Base-by-base conservation (phyloP, 2,329 filamentous ascomycete genomes). In the Epichloe sp. region DNA sequence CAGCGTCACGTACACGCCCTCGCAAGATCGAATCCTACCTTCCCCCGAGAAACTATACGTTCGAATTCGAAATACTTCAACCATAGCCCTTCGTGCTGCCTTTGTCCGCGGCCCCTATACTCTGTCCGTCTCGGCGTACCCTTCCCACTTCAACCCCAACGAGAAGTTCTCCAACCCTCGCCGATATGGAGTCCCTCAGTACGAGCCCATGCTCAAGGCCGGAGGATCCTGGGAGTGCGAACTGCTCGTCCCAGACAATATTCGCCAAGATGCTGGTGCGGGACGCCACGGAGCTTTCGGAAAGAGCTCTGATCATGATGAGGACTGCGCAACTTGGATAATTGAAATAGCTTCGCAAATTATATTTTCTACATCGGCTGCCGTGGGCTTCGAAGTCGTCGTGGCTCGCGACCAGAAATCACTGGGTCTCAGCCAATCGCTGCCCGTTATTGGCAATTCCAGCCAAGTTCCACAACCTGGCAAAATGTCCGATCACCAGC, bases 41-140 rank as follows among this genome's bases (percentile, higher is more conserved):
- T 85, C 4, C 91, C 91, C 91, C 31, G 74, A 85, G 57, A 77
- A 82, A 59, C 80, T 98, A 38, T 80, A 88, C 68, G 79, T 98
- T 44, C 88, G 87, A 59, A 83, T 98, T 65, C 91, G 87, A 65
- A 98, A 98, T 68, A 90, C 87, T 10, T 93, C 86, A 40, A 85
- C 88, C 52, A 87, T 95, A 56, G 87, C 93, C 15, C 75, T 97
- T 40, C 87, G 93, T 62, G 93, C 93, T 50, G 93, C 93, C 52
- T 98, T 96, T 65, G 84, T 98, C 50, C 93, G 96, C 69, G 93
- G 93, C 0, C 93, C 93, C 1, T 98, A 98, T 65, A 94, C 84
- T 0, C 77, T 97, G 38, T 89, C 88, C 61, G 85, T 90, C 47
- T 83, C 90, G 48, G 86, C 89, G 23, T 95, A 94, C 60, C 88